Evolutionary conservation across 2,329 filamentous ascomycete genomes (phyloP).

Genomic region (Ascochyta clinopodiicola): DNA sequence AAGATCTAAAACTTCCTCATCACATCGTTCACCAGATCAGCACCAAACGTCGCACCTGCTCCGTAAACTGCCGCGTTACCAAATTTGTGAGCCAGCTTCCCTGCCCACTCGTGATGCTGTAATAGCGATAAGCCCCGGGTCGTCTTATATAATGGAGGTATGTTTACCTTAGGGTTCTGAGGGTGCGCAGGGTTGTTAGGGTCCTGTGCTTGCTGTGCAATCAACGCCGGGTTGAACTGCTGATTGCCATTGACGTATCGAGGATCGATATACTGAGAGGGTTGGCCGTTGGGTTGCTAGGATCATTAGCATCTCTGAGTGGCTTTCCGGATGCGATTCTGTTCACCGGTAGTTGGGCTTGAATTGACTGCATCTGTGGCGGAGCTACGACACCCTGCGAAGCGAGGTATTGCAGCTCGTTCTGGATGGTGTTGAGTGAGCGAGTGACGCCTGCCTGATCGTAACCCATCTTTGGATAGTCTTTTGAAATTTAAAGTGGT

Average conservation of each 20-base stretch:
- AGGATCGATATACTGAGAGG: constrained; percentile 24
- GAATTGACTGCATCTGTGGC: constrained; percentile 27
- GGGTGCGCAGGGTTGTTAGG: constrained; percentile 28
- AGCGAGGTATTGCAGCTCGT: constrained; percentile 27
- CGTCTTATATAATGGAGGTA: background rate
- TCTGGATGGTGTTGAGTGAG: constrained; percentile 23
- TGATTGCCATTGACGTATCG: constrained; percentile 21
- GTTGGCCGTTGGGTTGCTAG: constrained; percentile 25
- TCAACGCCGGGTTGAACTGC: constrained; percentile 26
- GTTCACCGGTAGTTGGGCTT: constrained; percentile 26
- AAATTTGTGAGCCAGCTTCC: constrained; percentile 27
- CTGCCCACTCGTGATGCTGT: constrained; percentile 30
- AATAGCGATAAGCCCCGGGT: background rate
- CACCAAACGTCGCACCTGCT: constrained; percentile 28
- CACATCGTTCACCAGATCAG: constrained; percentile 28
- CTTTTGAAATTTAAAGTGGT: background rate
- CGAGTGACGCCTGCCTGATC: constrained; percentile 26
- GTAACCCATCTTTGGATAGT: constrained; percentile 13
- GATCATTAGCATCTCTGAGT: background rate
- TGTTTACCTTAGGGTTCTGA: constrained; percentile 24
- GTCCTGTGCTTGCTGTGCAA: constrained; percentile 30
- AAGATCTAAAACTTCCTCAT: constrained; percentile 27
- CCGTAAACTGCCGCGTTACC: constrained; percentile 28
- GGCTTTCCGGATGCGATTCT: no score
- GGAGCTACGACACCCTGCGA: constrained; percentile 21